Evolutionary conservation across 352 stramenopile species (phyloP).

Genomic region (Phytophthora boehmeriae): DNA sequence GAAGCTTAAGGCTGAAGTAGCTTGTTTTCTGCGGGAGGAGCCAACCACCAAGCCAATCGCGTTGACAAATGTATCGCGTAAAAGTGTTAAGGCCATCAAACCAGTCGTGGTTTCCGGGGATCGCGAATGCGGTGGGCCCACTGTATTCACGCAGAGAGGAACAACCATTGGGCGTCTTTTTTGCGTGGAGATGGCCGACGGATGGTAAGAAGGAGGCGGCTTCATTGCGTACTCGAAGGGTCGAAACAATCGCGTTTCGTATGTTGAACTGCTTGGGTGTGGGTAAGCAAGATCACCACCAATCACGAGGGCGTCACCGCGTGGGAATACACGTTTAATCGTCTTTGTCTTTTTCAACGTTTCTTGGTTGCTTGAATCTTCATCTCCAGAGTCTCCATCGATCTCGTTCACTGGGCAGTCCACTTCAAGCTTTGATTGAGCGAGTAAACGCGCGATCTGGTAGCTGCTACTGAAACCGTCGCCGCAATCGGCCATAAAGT

Average conservation of each 20-base stretch:
- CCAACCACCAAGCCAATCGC: constrained; percentile 93
- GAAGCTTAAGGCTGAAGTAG: constrained; percentile 92
- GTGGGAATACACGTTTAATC: constrained; percentile 66
- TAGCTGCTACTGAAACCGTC: constrained; percentile 95
- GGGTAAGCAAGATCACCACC: constrained; percentile 94
- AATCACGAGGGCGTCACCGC: constrained; percentile 90
- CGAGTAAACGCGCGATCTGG: constrained; percentile 91
- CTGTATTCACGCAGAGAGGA: constrained; percentile 64
- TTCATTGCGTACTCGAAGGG: constrained; percentile 95
- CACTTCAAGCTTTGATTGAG: constrained; percentile 87
- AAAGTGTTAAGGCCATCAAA: constrained; percentile 94
- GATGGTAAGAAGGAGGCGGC: constrained; percentile 83
- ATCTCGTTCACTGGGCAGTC: constrained; percentile 49
- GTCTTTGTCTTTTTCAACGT: constrained; percentile 33
- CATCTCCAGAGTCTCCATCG: constrained; percentile 13
- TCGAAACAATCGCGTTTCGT: constrained; percentile 91
- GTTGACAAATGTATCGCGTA: constrained; percentile 89
- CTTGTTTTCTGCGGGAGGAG: constrained; percentile 91
- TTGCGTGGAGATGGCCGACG: constrained; percentile 86
- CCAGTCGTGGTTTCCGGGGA: constrained; percentile 94
- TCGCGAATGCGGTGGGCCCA: constrained; percentile 77
- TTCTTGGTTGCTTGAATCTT: constrained; percentile 10
- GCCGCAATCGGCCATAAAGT: constrained; percentile 94
- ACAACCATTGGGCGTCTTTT: constrained; percentile 70
- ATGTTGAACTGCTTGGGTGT: constrained; percentile 85